Conservation (phyloP, 2,329 filamentous ascomycete species). For the Dothidotthia symphoricarpi region DNA sequence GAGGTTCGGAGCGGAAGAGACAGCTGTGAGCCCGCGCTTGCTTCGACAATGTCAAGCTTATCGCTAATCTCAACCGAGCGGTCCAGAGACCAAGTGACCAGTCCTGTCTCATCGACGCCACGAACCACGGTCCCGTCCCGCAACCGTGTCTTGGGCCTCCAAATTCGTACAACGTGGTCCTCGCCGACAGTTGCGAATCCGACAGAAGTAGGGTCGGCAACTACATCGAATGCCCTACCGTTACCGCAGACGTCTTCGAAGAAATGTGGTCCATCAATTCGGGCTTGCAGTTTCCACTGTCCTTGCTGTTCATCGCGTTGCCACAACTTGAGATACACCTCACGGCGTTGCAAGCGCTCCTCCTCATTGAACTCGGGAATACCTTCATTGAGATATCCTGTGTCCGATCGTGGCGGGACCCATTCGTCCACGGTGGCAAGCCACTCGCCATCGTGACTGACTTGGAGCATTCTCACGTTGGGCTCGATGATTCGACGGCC, state of each 20-base stretch:
- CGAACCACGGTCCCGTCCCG: conserved; percentile 66
- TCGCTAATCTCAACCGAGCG: conserved; percentile 51
- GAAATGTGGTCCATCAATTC: conserved; percentile 78
- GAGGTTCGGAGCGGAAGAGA: conserved; percentile 53
- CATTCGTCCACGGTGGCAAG: conserved; percentile 90
- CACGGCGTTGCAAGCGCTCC: conserved; percentile 54
- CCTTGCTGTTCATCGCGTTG: conserved; percentile 57
- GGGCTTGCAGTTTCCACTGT: conserved; percentile 72
- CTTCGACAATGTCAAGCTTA: conserved; percentile 30
- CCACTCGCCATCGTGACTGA: conserved; percentile 82
- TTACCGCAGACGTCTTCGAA: conserved; percentile 49
- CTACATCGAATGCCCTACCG: conserved; percentile 67
- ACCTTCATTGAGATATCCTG: conserved; percentile 54
- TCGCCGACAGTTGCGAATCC: conserved; percentile 84
- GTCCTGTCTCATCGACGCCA: conserved; percentile 50
- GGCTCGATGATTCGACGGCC: conserved; percentile 73
- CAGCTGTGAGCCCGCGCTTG: conserved; percentile 16
- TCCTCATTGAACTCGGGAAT: conserved; percentile 44
- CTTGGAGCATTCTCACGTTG: conserved; percentile 69
- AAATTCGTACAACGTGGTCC: conserved; percentile 75
- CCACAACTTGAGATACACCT: conserved; percentile 93
- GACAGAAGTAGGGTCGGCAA: conserved; percentile 64
- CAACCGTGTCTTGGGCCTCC: conserved; percentile 71
- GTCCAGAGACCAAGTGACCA: conserved; percentile 74
- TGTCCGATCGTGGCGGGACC: conserved; percentile 70